Evolutionary conservation across 1,139 yeast species (phyloP), one percentile per base, ranked within the genome.

Genomic region (Yamadazyma spencermartinsiae): DNA sequence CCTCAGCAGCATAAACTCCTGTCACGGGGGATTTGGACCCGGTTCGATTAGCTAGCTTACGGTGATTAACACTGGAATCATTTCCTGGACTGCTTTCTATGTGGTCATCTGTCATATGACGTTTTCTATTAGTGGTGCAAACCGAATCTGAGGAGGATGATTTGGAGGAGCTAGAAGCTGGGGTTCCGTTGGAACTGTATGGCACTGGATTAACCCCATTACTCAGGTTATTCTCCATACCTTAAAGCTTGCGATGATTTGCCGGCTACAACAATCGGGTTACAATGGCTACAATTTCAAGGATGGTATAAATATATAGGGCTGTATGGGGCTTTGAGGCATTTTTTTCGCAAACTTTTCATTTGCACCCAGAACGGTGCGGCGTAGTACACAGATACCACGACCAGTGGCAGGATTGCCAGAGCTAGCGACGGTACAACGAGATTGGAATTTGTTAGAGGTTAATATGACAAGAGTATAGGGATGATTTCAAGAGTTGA

Each of bases 91-190:
- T n/a, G 15, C 14, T 17, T 6, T 15, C 9, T 15, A 9, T 16
- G 8, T 28, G 19, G 3, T 28, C 31, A 16, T 28, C 16, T 28
- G 31, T 28, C 31, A 28, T 28, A 28, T 28, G 31, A 15, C 31
- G 31, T 16, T 28, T 28, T 7, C 31, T 19, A 28, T 7, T 28
- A 16, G 9, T n/a, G n/a, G n/a, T n/a, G n/a, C n/a, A n/a, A n/a
- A n/a, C n/a, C n/a, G n/a, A 6, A 12, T 14, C 11, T 28, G 31
- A 11, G 8, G 21, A 11, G 26, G n/a, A 11, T 23, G 26, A 23
- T 4, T 11, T 23, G 9, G 26, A 9, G 26, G 26, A 23, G n/a
- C n/a, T n/a, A 23, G 26, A 23, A 23, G n/a, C 12, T 23, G 7
- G 5, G 9, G 26, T 11, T 8, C n/a, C 26, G n/a, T 11, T 12